These are phyloP conservation scores for Paramecium sonneborni DNA, from an alignment of 73 alveolate genomes.

Conservation along the genomic window DNA sequence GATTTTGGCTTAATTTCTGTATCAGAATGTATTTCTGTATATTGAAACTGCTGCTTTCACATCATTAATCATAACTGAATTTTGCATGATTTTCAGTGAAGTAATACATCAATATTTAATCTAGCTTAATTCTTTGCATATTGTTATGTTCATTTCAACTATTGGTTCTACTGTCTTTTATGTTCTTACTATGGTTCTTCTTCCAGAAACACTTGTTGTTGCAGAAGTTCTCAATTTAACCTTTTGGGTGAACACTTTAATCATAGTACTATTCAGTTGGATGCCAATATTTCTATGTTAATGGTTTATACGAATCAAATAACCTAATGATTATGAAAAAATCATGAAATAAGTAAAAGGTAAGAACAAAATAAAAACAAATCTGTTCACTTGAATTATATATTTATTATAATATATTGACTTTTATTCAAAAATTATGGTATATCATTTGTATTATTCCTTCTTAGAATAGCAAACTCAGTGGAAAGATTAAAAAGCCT, in stretches of 20 bases:
- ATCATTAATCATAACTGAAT: conserved; percentile 77
- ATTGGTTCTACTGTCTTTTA: background rate
- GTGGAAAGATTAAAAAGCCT: background rate
- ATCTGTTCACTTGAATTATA: conserved; percentile 17
- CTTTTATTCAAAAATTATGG: background rate
- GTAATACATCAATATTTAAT: background rate
- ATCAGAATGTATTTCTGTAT: conserved; percentile 82
- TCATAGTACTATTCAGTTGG: conserved; percentile 40
- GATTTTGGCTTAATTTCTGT: conserved; percentile 82
- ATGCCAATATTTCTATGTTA: background rate
- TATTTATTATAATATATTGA: background rate
- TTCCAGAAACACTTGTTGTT: conserved; percentile 11
- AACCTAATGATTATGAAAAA: conserved; percentile 48
- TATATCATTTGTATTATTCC: background rate
- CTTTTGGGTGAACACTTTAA: background rate
- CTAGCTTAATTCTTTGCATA: background rate
- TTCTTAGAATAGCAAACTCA: background rate
- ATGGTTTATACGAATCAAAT: background rate
- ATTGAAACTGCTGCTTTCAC: conserved; percentile 92
- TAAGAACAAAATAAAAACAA: conserved; percentile 7
- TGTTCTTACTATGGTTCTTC: background rate
- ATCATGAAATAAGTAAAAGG: conserved; percentile 36
- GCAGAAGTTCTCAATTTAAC: background rate
- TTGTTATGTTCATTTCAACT: conserved; percentile 1
- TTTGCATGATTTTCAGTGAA: conserved; percentile 53